A percentile compares a stretch with the other conserved stretches of the same genome.
phyloP scores from a whole-genome alignment of 2,329 filamentous ascomycete species.

The Rhinocladiella mackenziei region DNA sequence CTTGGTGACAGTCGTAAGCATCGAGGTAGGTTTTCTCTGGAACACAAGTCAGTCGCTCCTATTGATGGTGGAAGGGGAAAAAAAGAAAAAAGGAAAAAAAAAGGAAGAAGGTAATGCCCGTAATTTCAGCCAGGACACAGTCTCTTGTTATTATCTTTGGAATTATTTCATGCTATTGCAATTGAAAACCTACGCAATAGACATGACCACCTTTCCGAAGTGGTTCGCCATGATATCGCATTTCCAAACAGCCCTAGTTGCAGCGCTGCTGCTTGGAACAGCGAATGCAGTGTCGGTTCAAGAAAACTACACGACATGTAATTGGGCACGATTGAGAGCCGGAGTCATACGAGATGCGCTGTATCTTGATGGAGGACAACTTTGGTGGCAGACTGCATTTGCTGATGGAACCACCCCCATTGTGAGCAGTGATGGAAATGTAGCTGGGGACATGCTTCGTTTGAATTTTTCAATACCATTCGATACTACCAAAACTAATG shows the following conservation, averaged over 20 bases:
- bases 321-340: conserved; percentile 25
- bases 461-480: conserved; percentile 60
- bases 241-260: conserved; percentile 1
- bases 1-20: background rate
- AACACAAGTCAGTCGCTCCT: too few relatives aligned
- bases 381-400: conserved; percentile 28
- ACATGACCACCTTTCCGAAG: background rate
- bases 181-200: background rate
- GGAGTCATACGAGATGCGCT: conserved; percentile 25
- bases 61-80: too few relatives aligned
- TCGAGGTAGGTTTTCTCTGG: too few relatives aligned
- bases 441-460: conserved; percentile 51
- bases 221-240: conserved; percentile 12
- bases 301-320: conserved; percentile 27
- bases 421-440: conserved; percentile 24
- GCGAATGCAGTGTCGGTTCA: conserved; percentile 15
- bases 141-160: background rate
- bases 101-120: too few relatives aligned
- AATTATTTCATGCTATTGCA: background rate
- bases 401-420: conserved; percentile 26
- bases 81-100: too few relatives aligned
- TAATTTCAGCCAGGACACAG: background rate
- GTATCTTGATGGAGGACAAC: conserved; percentile 25
- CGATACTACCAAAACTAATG: conserved; percentile 47
- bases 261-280: conserved; percentile 2